Evolutionary conservation across 805 yeast genomes (phyloP).

Genomic region (Hanseniaspora valbyensis): DNA sequence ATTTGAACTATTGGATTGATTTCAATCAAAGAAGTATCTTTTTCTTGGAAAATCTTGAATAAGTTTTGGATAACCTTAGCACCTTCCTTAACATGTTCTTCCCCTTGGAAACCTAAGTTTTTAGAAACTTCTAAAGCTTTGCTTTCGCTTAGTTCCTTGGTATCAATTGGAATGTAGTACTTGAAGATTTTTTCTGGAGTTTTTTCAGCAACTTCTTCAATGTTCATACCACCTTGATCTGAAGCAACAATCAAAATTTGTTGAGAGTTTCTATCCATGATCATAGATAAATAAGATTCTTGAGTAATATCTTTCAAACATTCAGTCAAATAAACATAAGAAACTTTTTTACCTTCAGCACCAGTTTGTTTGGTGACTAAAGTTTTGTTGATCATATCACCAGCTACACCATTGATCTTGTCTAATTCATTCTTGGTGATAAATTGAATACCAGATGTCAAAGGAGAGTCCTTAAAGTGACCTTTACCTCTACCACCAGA

Average conservation of each 20-base stretch:
- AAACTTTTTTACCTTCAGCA: conserved; percentile 90
- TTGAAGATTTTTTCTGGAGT: conserved; percentile 88
- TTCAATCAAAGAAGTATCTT: conserved; percentile 96
- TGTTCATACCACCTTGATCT: conserved; percentile 98
- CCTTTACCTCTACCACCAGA: conserved; percentile 99
- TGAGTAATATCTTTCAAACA: conserved; percentile 64
- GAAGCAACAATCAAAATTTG: conserved; percentile 90
- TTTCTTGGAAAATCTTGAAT: conserved; percentile 79
- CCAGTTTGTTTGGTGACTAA: conserved; percentile 97
- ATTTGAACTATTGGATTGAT: conserved; percentile 96
- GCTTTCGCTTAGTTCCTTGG: conserved; percentile 63
- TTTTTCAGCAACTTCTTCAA: conserved; percentile 92
- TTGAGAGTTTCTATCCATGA: conserved; percentile 87
- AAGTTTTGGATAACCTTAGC: conserved; percentile 77
- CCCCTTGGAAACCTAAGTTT: conserved; percentile 62
- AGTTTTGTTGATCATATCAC: conserved; percentile 83
- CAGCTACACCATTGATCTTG: conserved; percentile 53
- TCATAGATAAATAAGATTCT: conserved; percentile 90
- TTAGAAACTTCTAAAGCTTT: conserved; percentile 68
- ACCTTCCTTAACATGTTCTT: conserved; percentile 70
- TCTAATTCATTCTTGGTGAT: conserved; percentile 68
- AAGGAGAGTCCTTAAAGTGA: conserved; percentile 76
- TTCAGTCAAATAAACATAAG: conserved; percentile 92
- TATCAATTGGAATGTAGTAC: conserved; percentile 61
- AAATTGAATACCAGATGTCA: conserved; percentile 92